A percentile compares a stretch with the other conserved stretches of the same genome.
Conservation (phyloP, 495 filamentous ascomycete genomes). For the Cairneyella variabilis region DNA sequence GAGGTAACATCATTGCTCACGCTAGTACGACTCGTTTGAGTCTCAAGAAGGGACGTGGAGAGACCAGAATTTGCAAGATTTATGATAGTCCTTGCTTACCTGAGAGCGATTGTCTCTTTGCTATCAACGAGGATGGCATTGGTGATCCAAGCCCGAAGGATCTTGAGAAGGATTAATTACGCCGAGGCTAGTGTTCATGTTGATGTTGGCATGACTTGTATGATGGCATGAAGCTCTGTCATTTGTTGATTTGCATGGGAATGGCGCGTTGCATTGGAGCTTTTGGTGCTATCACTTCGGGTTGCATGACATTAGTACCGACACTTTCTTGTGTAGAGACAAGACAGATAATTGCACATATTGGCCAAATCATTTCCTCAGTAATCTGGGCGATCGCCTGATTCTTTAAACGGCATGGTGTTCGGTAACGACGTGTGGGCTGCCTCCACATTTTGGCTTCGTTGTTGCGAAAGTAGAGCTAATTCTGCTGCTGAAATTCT, state of each 20-base stretch:
- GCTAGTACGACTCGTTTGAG: constrained; percentile 87
- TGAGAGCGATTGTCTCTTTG: constrained; percentile 94
- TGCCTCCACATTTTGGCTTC: too few relatives aligned
- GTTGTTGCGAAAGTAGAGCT: too few relatives aligned
- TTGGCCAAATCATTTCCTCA: not conserved
- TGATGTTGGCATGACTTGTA: not conserved
- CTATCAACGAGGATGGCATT: constrained; percentile 95
- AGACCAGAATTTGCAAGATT: constrained; percentile 97
- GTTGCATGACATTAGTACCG: constrained; percentile 1
- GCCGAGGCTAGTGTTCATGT: not conserved
- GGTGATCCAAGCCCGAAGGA: constrained; percentile 95
- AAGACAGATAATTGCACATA: not conserved
- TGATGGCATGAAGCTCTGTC: constrained; percentile 8
- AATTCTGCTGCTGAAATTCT: too few relatives aligned
- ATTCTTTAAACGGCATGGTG: too few relatives aligned
- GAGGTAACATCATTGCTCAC: constrained; percentile 97
- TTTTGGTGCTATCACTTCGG: constrained; percentile 1
- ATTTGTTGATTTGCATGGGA: constrained; percentile 11
- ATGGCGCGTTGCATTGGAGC: constrained; percentile 7
- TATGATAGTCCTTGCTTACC: constrained; percentile 97
- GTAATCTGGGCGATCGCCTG: too few relatives aligned
- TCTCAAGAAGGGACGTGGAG: constrained; percentile 89
- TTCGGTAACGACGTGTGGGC: too few relatives aligned
- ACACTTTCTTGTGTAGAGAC: not conserved
- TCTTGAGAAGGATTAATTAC: constrained; percentile 62